Percentiles rank a stretch among this genome's conserved stretches.
Conservation (phyloP, 805 yeast species). For the Cyberlindnera amylophila region DNA sequence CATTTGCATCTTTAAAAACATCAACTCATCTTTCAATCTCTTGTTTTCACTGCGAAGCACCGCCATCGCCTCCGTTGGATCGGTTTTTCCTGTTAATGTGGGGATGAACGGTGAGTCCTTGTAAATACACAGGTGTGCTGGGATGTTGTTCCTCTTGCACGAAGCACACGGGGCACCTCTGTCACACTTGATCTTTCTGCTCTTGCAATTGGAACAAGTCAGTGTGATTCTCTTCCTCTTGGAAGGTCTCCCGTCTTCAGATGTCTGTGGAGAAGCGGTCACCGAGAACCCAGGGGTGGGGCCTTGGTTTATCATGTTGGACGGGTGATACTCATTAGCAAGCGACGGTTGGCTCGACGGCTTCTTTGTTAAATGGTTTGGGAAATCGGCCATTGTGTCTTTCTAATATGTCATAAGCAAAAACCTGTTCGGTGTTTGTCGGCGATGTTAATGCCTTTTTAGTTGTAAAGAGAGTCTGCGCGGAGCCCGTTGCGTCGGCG, state of each 20-base stretch:
- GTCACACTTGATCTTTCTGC: constrained; percentile 26
- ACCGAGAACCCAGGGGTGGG: no score
- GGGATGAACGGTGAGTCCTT: constrained; percentile 30
- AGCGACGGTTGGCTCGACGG: no score
- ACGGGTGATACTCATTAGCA: no score
- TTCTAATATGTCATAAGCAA: no score
- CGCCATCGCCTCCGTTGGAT: constrained; percentile 12
- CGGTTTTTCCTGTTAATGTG: constrained; percentile 11
- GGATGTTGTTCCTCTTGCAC: constrained; percentile 23
- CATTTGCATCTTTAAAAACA: constrained; percentile 5
- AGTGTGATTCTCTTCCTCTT: constrained; percentile 12
- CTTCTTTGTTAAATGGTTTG: no score
- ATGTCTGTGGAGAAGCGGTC: no score
- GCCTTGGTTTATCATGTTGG: no score
- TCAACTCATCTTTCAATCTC: constrained; percentile 17
- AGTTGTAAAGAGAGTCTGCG: no score
- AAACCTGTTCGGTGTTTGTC: no score
- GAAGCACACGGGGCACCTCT: constrained; percentile 25
- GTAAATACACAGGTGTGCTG: constrained; percentile 24
- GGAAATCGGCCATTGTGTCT: no score
- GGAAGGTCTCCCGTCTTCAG: background rate
- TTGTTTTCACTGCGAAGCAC: constrained; percentile 19
- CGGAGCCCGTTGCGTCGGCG: no score
- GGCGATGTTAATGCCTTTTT: no score
- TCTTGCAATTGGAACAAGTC: constrained; percentile 23